Evolutionary conservation across 2,329 filamentous ascomycete genomes (phyloP).

Genomic region (Neophaeococcomyces mojaviensis): DNA sequence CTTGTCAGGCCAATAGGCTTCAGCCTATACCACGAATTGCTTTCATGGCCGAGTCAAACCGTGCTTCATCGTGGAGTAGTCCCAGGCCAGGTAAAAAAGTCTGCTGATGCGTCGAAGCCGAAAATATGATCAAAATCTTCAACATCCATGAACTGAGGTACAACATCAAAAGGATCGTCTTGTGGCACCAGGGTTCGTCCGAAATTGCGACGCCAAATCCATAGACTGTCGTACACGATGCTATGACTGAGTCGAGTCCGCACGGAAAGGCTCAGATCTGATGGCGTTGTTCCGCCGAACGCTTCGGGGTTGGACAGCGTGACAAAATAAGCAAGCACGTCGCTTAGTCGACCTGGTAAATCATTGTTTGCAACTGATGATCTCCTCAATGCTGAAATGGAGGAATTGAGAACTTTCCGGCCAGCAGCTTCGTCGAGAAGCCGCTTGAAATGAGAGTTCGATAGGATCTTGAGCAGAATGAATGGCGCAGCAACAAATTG

Average conservation of each 20-base stretch:
- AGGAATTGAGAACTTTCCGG: constrained; percentile 49
- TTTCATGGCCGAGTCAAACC: too few relatives aligned
- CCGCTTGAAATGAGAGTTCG: constrained; percentile 55
- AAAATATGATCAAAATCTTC: too few relatives aligned
- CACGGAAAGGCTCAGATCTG: constrained; percentile 52
- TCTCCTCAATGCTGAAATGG: constrained; percentile 50
- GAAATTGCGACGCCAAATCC: constrained; percentile 48
- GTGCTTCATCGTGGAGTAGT: too few relatives aligned
- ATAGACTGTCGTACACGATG: constrained; percentile 58
- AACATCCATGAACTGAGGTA: too few relatives aligned
- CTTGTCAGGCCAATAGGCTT: too few relatives aligned
- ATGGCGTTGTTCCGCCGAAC: constrained; percentile 9
- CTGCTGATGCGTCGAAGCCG: too few relatives aligned
- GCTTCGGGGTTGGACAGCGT: constrained; percentile 20
- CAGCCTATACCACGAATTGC: too few relatives aligned
- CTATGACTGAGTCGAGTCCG: constrained; percentile 60
- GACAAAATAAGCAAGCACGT: constrained; percentile 60
- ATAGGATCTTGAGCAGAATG: constrained; percentile 51
- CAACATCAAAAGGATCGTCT: too few relatives aligned
- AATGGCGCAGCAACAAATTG: constrained; percentile 49
- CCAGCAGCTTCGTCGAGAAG: constrained; percentile 32
- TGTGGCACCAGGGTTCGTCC: too few relatives aligned
- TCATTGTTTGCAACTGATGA: constrained; percentile 57
- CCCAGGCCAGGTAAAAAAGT: too few relatives aligned
- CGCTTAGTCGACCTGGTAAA: constrained; percentile 54